These are phyloP conservation scores for Fusarium odoratissimum DNA, from an alignment of 2,329 filamentous ascomycete species.

Conservation along the genomic window DNA sequence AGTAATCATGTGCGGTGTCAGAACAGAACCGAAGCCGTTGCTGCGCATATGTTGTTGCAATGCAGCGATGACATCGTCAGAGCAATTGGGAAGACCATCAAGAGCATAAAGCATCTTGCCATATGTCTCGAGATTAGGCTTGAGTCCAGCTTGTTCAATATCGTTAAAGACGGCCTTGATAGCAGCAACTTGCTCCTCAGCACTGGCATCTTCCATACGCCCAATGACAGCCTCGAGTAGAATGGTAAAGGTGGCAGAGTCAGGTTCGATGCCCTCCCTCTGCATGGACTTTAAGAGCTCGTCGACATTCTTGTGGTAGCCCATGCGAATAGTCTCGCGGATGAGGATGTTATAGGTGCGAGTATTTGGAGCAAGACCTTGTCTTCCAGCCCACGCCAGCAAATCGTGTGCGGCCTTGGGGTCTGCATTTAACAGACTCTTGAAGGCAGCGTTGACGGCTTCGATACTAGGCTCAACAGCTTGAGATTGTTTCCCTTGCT, in stretches of 20 bases:
- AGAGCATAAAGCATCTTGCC: slow-evolving; percentile 73
- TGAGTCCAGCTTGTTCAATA: slow-evolving; percentile 67
- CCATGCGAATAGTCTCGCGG: slow-evolving; percentile 65
- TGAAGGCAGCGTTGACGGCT: slow-evolving; percentile 76
- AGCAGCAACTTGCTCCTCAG: slow-evolving; percentile 62
- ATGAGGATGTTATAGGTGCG: slow-evolving; percentile 78
- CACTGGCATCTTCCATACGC: slow-evolving; percentile 52
- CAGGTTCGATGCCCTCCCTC: slow-evolving; percentile 63
- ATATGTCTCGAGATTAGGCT: slow-evolving; percentile 72
- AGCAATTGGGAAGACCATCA: slow-evolving; percentile 50
- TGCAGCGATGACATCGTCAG: slow-evolving; percentile 64
- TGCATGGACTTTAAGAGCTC: slow-evolving; percentile 70
- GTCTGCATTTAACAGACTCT: slow-evolving; percentile 68
- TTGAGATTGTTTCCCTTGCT: slow-evolving; percentile 40
- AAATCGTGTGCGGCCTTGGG: slow-evolving; percentile 63
- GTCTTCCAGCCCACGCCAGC: slow-evolving; percentile 67
- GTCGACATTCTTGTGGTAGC: slow-evolving; percentile 60
- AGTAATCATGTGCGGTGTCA: slow-evolving; percentile 77
- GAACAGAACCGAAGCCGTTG: slow-evolving; percentile 63
- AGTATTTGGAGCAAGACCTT: slow-evolving; percentile 67
- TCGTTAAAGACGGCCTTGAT: slow-evolving; percentile 67
- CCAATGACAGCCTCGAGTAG: slow-evolving; percentile 71
- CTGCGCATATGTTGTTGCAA: slow-evolving; percentile 72
- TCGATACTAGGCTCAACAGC: slow-evolving; percentile 70
- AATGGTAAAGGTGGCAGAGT: slow-evolving; percentile 79